phyloP scores from a whole-genome alignment of 169 alveolate species.

The Neospora caninum region DNA sequence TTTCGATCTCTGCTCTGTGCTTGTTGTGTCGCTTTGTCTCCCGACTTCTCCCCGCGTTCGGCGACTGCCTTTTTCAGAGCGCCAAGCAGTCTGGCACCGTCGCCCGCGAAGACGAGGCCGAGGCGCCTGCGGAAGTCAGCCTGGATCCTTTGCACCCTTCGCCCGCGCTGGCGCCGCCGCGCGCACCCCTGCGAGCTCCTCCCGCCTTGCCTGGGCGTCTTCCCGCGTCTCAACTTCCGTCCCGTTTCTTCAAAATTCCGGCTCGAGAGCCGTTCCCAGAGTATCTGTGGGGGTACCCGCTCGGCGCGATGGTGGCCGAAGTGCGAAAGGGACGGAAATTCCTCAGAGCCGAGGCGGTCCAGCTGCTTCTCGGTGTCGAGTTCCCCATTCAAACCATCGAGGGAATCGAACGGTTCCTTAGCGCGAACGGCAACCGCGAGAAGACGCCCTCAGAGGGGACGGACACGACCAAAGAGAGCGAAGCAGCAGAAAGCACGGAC shows the following conservation, averaged over 20 bases:
- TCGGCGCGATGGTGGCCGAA: background rate
- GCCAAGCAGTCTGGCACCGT: background rate
- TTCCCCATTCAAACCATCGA: constrained; percentile 30
- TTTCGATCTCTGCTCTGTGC: background rate
- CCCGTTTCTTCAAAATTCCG: background rate
- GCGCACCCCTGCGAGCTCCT: background rate
- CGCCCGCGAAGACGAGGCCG: background rate
- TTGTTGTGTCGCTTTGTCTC: background rate
- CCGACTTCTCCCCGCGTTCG: too few relatives aligned
- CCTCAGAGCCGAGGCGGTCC: background rate
- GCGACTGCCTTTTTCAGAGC: background rate
- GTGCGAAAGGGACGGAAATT: background rate
- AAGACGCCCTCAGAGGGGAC: background rate
- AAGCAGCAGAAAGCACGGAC: background rate
- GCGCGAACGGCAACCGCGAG: background rate
- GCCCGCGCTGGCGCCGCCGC: background rate
- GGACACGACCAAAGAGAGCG: background rate
- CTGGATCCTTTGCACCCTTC: background rate
- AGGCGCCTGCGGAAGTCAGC: background rate
- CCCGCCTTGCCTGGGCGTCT: constrained; percentile 1
- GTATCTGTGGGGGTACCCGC: constrained; percentile 25
- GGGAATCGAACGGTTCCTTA: background rate
- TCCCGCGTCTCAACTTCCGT: background rate
- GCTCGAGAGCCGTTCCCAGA: background rate
- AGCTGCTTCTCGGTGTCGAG: background rate